phyloP scores from a whole-genome alignment of 1,139 yeast genomes.

The Blastobotrys arbuscula region DNA sequence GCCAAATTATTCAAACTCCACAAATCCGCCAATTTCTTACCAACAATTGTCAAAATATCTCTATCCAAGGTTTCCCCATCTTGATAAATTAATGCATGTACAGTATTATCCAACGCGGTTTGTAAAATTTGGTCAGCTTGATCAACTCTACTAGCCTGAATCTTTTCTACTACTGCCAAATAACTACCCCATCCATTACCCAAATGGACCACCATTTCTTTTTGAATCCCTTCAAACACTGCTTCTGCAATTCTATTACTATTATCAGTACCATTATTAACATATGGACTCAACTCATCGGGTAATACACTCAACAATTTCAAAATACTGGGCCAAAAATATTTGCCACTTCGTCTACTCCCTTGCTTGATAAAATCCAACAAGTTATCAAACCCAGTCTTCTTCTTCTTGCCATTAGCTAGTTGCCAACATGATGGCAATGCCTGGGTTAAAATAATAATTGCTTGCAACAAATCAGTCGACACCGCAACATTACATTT shows the following conservation, averaged over 20 bases:
- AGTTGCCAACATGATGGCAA: slow-evolving; percentile 28
- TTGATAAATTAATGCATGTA: slow-evolving; percentile 14
- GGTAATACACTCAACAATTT: slow-evolving; percentile 24
- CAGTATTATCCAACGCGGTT: slow-evolving; percentile 11
- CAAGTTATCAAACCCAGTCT: slow-evolving; percentile 14
- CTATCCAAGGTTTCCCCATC: slow-evolving; percentile 16
- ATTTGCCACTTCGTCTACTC: slow-evolving; percentile 25
- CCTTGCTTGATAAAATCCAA: slow-evolving; percentile 20
- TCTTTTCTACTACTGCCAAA: slow-evolving; percentile 23
- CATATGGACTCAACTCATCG: slow-evolving; percentile 20
- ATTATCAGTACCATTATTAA: slow-evolving; percentile 16
- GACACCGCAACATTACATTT: slow-evolving; percentile 26
- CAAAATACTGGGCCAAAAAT: slow-evolving; percentile 28
- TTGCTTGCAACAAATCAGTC: slow-evolving; percentile 27
- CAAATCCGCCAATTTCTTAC: slow-evolving; percentile 21
- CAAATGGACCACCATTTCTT: slow-evolving; percentile 21
- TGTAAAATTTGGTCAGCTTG: slow-evolving; percentile 12
- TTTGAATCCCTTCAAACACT: slow-evolving; percentile 26
- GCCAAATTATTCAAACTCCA: slow-evolving; percentile 12
- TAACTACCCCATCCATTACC: slow-evolving; percentile 26
- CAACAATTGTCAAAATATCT: slow-evolving; percentile 18
- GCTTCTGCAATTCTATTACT: slow-evolving; percentile 23
- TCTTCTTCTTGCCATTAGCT: slow-evolving; percentile 21
- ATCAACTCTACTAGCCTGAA: slow-evolving; percentile 11
- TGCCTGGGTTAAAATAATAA: slow-evolving; percentile 25